Evolutionary conservation across 1,284 basidiomycete species (phyloP).

Genomic region (Irpex sp.): DNA sequence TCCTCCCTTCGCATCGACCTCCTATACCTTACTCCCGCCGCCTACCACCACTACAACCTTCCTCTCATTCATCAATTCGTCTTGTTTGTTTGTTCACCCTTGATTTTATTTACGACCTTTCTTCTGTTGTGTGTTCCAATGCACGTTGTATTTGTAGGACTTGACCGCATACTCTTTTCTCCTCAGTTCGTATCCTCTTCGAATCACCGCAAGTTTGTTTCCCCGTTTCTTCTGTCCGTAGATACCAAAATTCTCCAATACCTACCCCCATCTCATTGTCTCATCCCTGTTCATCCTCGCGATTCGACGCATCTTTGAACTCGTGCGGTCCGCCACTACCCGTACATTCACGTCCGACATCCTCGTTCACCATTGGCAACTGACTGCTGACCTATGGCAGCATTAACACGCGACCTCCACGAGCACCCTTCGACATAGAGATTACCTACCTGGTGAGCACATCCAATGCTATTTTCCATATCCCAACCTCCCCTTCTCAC

Average conservation of each 20-base stretch:
- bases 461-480: background rate
- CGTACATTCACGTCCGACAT: no score
- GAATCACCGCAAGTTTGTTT: no score
- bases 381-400: no score
- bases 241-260: background rate
- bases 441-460: no score
- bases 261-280: slow-evolving; percentile 2
- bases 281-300: background rate
- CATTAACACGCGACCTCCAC: background rate
- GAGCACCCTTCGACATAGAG: no score
- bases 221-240: background rate
- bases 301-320: background rate
- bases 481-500: background rate
- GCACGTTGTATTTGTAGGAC: background rate
- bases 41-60: background rate
- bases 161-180: no score
- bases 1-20: background rate
- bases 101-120: background rate
- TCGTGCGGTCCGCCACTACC: no score
- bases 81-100: background rate
- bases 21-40: background rate
- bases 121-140: background rate
- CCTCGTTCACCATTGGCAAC: no score
- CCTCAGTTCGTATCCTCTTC: no score
- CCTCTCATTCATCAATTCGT: slow-evolving; percentile 1